Conservation (phyloP, 2,329 filamentous ascomycete genomes). For the Biscogniauxia mediterranea region DNA sequence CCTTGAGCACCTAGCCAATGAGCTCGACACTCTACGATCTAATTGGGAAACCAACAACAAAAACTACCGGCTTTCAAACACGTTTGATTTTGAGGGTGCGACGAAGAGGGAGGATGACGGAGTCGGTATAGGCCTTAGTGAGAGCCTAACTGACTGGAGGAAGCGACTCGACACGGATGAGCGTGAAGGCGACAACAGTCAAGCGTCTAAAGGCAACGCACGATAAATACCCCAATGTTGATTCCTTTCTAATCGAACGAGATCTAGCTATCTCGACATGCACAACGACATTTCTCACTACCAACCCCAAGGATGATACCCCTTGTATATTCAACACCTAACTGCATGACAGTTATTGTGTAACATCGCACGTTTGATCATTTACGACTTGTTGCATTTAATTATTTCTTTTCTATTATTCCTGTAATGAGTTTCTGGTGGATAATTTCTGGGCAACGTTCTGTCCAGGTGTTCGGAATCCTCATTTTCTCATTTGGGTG, state of each 20-base stretch:
- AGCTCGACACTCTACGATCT: constrained; percentile 83
- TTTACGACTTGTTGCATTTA: constrained; percentile 11
- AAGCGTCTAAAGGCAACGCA: constrained; percentile 17
- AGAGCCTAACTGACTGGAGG: constrained; percentile 76
- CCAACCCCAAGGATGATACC: constrained; percentile 5
- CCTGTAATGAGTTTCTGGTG: background rate
- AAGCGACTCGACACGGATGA: constrained; percentile 68
- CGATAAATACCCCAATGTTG: constrained; percentile 7
- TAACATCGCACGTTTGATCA: constrained; percentile 8
- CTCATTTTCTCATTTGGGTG: background rate
- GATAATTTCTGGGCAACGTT: background rate
- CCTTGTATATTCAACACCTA: constrained; percentile 14
- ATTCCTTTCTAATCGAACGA: background rate
- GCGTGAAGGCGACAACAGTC: constrained; percentile 19
- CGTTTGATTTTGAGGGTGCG: constrained; percentile 76
- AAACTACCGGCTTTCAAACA: constrained; percentile 85
- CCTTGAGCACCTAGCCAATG: constrained; percentile 85
- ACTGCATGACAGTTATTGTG: constrained; percentile 4
- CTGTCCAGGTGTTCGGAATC: background rate
- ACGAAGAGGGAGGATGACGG: constrained; percentile 45
- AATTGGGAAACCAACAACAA: constrained; percentile 98
- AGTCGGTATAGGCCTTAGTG: constrained; percentile 56
- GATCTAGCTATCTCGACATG: background rate
- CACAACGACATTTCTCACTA: background rate
- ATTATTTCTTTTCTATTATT: constrained; percentile 6